Conservation (phyloP, 176 grass and related monocot species). For the Oryza meyeriana region DNA sequence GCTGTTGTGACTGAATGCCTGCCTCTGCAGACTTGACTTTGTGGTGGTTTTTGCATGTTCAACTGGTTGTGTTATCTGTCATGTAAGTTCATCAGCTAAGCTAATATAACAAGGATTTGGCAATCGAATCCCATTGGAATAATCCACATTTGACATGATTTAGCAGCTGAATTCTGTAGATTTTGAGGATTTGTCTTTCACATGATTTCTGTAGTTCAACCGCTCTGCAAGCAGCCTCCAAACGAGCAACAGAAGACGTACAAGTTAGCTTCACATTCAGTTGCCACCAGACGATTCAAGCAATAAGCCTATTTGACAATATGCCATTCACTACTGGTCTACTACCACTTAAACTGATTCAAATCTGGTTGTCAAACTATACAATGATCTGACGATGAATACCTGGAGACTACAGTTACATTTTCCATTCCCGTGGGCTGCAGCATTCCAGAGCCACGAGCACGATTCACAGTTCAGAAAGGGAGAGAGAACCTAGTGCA, state of each 20-base stretch:
- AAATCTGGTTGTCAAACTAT: slow-evolving; percentile 40
- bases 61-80: not conserved
- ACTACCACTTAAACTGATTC: not conserved
- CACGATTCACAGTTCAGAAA: slow-evolving; percentile 4
- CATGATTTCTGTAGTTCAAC: too few species aligned
- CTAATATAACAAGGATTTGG: not conserved
- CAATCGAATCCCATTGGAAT: too few species aligned
- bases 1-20: too few species aligned
- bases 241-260: not conserved
- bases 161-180: not conserved
- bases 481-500: not conserved
- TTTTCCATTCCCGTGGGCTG: slow-evolving; percentile 3
- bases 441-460: not conserved
- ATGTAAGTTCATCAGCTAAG: not conserved
- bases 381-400: slow-evolving; percentile 31
- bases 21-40: not conserved
- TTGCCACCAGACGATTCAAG: not conserved
- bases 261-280: not conserved
- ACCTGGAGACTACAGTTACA: slow-evolving; percentile 22
- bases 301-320: not conserved
- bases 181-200: too few species aligned
- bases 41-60: not conserved
- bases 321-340: not conserved
- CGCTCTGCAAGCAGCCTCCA: too few species aligned
- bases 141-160: too few species aligned